These are phyloP conservation scores for Trypanosomatidae sp. DNA, from an alignment of 208 protist species.

Conservation along the genomic window DNA sequence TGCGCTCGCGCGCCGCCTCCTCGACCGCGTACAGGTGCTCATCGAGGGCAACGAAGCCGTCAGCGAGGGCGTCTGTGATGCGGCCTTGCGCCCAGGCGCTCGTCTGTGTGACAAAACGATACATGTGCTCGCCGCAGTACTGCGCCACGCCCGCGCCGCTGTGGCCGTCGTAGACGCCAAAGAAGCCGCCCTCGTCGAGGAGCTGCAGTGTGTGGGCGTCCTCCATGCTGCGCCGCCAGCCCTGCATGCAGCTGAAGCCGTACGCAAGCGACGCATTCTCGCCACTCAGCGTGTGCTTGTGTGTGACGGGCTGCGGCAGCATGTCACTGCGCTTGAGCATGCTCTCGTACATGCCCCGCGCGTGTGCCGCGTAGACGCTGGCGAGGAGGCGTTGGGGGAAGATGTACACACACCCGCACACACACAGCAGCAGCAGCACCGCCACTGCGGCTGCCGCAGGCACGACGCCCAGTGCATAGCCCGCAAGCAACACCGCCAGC, in stretches of 20 bases:
- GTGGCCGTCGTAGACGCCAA: slow-evolving; percentile 88
- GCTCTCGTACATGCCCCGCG: slow-evolving; percentile 29
- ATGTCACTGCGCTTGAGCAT: slow-evolving; percentile 75
- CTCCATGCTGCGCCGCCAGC: slow-evolving; percentile 86
- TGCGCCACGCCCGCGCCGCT: slow-evolving; percentile 51
- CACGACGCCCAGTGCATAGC: too few relatives aligned
- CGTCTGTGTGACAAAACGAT: slow-evolving; percentile 49
- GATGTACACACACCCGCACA: slow-evolving; percentile 7
- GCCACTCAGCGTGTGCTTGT: slow-evolving; percentile 42
- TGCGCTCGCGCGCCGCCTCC: slow-evolving; percentile 30
- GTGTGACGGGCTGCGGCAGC: slow-evolving; percentile 66
- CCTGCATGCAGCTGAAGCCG: slow-evolving; percentile 81
- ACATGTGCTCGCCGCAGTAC: slow-evolving; percentile 73
- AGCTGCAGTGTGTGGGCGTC: slow-evolving; percentile 77
- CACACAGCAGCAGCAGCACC: slow-evolving; percentile 4
- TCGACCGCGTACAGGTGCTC: slow-evolving; percentile 35
- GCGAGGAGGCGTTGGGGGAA: slow-evolving; percentile 1
- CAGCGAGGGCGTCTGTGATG: slow-evolving; percentile 56
- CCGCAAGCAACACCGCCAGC: too few relatives aligned
- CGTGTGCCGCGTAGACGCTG: slow-evolving; percentile 7
- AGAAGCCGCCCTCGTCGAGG: slow-evolving; percentile 67
- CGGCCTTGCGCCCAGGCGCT: slow-evolving; percentile 37
- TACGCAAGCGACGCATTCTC: slow-evolving; percentile 57
- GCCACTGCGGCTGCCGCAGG: slow-evolving; percentile 3
- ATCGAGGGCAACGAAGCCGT: slow-evolving; percentile 80